Base-by-base conservation (phyloP, 345 rosid genomes). In the Populus ilicifolia region DNA sequence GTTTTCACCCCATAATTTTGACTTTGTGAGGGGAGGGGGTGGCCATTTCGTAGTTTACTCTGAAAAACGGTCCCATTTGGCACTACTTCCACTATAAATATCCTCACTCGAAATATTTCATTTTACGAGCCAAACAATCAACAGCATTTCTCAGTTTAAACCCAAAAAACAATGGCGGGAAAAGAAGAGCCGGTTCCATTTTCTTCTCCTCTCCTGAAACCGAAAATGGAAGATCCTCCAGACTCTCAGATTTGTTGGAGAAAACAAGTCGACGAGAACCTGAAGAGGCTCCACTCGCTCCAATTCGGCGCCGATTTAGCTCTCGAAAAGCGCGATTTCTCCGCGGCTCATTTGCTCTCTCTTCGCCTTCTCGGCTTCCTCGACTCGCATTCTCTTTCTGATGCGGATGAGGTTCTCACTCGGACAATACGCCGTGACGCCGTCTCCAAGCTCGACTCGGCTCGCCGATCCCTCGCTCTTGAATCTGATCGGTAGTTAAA, bases 281-380 rank as follows among this genome's bases (percentile, higher is more conserved):
- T 95, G 68, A 93, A 93, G 77, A 90, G 99, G 17, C 96, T 95
- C 4, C 98, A 93, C 63, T 95, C 98, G 70, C 88, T 92, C 48
- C 88, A 85, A 43, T 93, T 92, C 81, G 98, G 99, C 21, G 89
- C 87, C 79, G 99, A 93, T 68, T 78, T 81, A 36, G 93, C 89
- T 66, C 86, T 90, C 35, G 92, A 90, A 84, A 89, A 85, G 78
- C 82, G 87, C 68, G 94, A 93, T 77, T 93, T 85, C 86, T 74
- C 92, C 17, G 71, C 98, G 8, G 96, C 97, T 23, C 89, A 86
- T 35, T 70, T 92, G 74, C 89, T 95, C 74, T 87, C 89, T 36
- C 98, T 93, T 77, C 92, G 91, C 3, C 99, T 95, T 73, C 79
- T 93, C 72, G 99, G 99, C 79, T 93, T 95, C 84, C 91, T 95